phyloP scores from a whole-genome alignment of 371 early-diverging fungal species.

The Syncephalastrum sp. region DNA sequence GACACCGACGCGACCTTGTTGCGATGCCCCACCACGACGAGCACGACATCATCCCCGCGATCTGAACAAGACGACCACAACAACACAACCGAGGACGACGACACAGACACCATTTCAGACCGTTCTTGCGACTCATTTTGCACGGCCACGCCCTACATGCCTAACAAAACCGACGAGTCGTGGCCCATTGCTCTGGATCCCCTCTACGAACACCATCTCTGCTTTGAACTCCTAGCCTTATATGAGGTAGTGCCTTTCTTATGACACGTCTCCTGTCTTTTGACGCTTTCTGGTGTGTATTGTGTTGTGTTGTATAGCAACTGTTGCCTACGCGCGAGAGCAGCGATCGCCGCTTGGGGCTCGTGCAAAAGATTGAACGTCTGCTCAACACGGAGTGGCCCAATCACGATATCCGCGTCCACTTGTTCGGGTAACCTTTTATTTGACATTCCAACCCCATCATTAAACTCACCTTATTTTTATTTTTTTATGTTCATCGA shows the following conservation, averaged over 20 bases:
- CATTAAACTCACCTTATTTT: neutral
- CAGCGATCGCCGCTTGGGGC: slow-evolving; percentile 46
- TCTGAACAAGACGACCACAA: slow-evolving; percentile 15
- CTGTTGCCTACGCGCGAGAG: slow-evolving; percentile 61
- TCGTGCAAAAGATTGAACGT: slow-evolving; percentile 55
- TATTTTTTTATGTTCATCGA: neutral
- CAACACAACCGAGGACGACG: slow-evolving; percentile 9
- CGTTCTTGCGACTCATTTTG: slow-evolving; percentile 16
- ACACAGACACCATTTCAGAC: slow-evolving; percentile 13
- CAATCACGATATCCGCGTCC: slow-evolving; percentile 52
- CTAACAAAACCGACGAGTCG: slow-evolving; percentile 4
- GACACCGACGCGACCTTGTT: slow-evolving; percentile 11
- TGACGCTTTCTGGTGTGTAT: neutral
- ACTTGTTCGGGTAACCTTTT: slow-evolving; percentile 59
- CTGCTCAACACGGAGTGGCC: slow-evolving; percentile 62
- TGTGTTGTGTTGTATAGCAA: slow-evolving; percentile 16
- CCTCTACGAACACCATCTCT: slow-evolving; percentile 14
- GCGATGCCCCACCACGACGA: slow-evolving; percentile 14
- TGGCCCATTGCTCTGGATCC: slow-evolving; percentile 9
- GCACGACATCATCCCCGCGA: slow-evolving; percentile 11
- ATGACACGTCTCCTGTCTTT: neutral
- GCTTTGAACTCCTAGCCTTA: slow-evolving; percentile 23
- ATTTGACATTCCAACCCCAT: neutral
- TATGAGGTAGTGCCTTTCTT: slow-evolving; percentile 23
- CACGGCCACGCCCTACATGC: slow-evolving; percentile 12